Conservation (phyloP, 2,329 filamentous ascomycete species). For the Fusarium equiseti region DNA sequence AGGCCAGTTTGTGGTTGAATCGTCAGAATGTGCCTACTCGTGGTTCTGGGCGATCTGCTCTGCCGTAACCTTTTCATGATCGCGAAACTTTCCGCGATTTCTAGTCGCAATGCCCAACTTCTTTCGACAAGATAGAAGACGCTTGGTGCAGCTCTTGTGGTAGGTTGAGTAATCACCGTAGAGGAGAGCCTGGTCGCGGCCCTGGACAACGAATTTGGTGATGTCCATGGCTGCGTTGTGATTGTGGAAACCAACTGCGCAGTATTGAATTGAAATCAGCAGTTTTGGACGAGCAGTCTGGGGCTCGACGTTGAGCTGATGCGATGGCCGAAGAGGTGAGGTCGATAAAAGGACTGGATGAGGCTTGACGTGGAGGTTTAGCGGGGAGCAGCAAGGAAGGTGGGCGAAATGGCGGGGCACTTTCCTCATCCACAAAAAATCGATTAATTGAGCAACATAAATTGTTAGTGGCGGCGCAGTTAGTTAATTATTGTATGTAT, state of each 20-base stretch:
- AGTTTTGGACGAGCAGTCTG: neutral
- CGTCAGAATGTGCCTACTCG: slow-evolving; percentile 68
- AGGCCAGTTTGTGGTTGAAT: slow-evolving; percentile 15
- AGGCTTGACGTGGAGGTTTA: slow-evolving; percentile 49
- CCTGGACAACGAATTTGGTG: slow-evolving; percentile 83
- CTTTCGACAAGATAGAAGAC: slow-evolving; percentile 84
- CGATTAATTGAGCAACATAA: slow-evolving; percentile 16
- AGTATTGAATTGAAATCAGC: neutral
- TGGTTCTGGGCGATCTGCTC: slow-evolving; percentile 80
- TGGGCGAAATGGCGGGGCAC: slow-evolving; percentile 46
- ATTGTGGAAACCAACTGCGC: neutral
- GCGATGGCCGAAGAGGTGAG: slow-evolving; percentile 21
- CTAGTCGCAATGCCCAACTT: slow-evolving; percentile 86
- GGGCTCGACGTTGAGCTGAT: slow-evolving; percentile 1
- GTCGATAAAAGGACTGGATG: slow-evolving; percentile 34
- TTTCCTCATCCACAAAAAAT: slow-evolving; percentile 38
- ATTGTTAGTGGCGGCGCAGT: slow-evolving; percentile 36
- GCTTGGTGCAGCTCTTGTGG: slow-evolving; percentile 80
- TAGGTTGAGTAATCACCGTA: slow-evolving; percentile 92
- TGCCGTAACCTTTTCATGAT: slow-evolving; percentile 76
- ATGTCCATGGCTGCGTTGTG: slow-evolving; percentile 78
- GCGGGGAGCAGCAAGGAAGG: slow-evolving; percentile 40
- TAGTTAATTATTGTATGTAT: neutral
- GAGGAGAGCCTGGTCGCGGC: slow-evolving; percentile 84
- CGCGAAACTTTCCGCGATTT: slow-evolving; percentile 86